Evolutionary conservation across 768 basidiomycete species (phyloP), one percentile per base, ranked within the genome.

Genomic region (Lyophyllum semitale): DNA sequence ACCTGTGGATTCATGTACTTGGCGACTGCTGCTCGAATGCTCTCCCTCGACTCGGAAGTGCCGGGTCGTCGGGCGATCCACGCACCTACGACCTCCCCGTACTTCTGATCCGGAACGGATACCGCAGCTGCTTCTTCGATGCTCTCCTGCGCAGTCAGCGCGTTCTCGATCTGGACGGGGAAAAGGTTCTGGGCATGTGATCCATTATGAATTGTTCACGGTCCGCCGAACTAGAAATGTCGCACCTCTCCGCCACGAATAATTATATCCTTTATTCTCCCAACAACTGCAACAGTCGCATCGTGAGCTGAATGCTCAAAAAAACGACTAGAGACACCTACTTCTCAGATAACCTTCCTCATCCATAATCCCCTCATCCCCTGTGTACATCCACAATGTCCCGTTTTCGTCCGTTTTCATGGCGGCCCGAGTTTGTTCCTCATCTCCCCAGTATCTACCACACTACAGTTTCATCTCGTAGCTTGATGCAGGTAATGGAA

Each of bases 151-250:
- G 75, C 70, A 0, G 81, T 84, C 48, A 92, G 65, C 1, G 77
- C 81, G 54, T 93, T 91, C 72, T 94, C 92, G 30, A 94, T 93
- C 65, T 92, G 85, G 42, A 93, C 84, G 3, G 93, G 88, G 69
- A 90, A 89, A 51, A 95, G 73, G 69, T 95, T 91, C 84, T 51
- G 17, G 33, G 17, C 27, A 26, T 20, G 13, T 29, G 29, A 38
- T 3, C 13, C 33, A 7, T 37, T 38, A 26, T n/a, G 25, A 25
- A 17, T 20, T 4, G 29, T 15, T 26, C 12, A 17, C 3, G 8
- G 15, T 41, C 9, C 17, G 22, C 46, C 13, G 27, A 40, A 43
- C 38, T 5, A 25, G 44, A 33, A 37, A 27, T 40, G 26, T 43
- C 71, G 11, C 57, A 87, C 88, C 78, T 93, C 91, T 58, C 91